A percentile compares a stretch with the other conserved stretches of the same genome.
phyloP scores from a whole-genome alignment of 2,329 filamentous ascomycete genomes.

The Cordyceps tenuipes region DNA sequence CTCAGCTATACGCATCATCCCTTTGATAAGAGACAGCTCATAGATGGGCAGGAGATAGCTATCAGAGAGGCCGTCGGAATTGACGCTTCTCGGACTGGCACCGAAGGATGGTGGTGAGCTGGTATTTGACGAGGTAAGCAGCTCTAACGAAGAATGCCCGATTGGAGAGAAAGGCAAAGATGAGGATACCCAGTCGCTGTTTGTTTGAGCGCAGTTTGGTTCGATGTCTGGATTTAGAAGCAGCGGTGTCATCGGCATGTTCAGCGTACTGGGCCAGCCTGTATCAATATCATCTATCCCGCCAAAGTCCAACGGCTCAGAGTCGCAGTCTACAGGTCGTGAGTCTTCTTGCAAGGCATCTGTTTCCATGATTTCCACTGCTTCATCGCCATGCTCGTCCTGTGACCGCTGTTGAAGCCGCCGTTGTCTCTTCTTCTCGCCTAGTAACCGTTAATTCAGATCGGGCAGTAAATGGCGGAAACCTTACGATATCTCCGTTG shows the following conservation, averaged over 20 bases:
- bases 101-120: slow-evolving; percentile 16
- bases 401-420: slow-evolving; percentile 19
- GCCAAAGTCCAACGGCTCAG: not conserved
- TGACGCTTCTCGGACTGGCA: slow-evolving; percentile 14
- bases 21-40: slow-evolving; percentile 41
- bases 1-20: slow-evolving; percentile 36
- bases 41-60: slow-evolving; percentile 40
- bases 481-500: slow-evolving; percentile 43
- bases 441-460: slow-evolving; percentile 13
- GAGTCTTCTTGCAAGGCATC: not conserved
- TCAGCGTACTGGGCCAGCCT: slow-evolving; percentile 18
- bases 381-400: not conserved
- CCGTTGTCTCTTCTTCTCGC: slow-evolving; percentile 25
- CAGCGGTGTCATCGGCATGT: slow-evolving; percentile 15
- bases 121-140: slow-evolving; percentile 2
- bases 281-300: slow-evolving; percentile 13
- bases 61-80: slow-evolving; percentile 30
- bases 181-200: not conserved
- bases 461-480: not conserved
- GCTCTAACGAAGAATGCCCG: not conserved
- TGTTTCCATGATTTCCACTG: not conserved
- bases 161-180: not conserved
- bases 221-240: slow-evolving; percentile 4
- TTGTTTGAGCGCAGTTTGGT: not conserved
- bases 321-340: not conserved